Base-by-base conservation (phyloP, 1,284 basidiomycete species). In the Boletellus dicymbophilus region DNA sequence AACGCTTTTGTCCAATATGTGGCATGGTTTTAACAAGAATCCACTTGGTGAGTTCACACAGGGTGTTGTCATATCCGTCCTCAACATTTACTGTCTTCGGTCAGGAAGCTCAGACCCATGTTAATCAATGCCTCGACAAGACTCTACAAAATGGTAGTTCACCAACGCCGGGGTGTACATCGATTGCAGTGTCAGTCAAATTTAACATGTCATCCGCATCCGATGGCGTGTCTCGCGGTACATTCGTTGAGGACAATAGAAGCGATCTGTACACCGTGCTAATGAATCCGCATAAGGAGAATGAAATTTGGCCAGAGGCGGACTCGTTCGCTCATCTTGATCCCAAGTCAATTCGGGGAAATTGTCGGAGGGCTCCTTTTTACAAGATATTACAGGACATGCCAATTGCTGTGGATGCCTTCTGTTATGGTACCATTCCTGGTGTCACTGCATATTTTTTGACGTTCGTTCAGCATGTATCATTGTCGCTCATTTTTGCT, bases 311-410 rank as follows among this genome's bases (percentile, higher is more conserved):
- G 93, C 88, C 85, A 61, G 89, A 92, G 63, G 93, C 86, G 0
- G 79, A 82, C 18, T 64, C 67, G 15, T 73, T 69, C 1, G 81
- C 85, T 56, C 75, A 79, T 47, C 74, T 74, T 22, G 73, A 68
- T 48, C 75, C 75, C 56, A 72, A 73, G 20, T 66, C 74, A 3
- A 75, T 69, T 12, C 81, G 78, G 41, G 78, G 77, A n/a, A 79
- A 78, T 25, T 77, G 87, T 34, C 74, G 90, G 45, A 85, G 84
- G 49, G 93, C 93, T 2, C 95, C 95, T 0, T 97, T 97, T 66
- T 97, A 95, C 72, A 98, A 97, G 72, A 82, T 95, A n/a, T 72
- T 99, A 56, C 90, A 93, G 57, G 96, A 97, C 3, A 98, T 98
- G 95, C 94, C 95, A 1, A 91, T 98, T 39, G 90, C 94, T 7